phyloP scores from a whole-genome alignment of 1,284 basidiomycete species.

The Phellopilus nigrolimitatus region DNA sequence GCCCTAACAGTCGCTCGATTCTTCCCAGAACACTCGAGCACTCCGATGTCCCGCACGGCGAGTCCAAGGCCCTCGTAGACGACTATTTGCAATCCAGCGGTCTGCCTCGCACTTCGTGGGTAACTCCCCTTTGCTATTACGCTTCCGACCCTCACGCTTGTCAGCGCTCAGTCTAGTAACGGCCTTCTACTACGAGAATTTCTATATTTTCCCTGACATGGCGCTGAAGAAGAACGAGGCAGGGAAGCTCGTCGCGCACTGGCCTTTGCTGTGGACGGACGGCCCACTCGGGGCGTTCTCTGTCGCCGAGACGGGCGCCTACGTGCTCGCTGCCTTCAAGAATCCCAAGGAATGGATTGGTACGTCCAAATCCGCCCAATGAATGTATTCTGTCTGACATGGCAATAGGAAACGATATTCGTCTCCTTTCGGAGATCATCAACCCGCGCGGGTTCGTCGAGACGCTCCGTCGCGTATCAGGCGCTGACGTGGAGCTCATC shows the following conservation, averaged over 20 bases:
- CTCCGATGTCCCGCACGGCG: constrained; percentile 23
- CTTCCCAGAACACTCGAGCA: constrained; percentile 22
- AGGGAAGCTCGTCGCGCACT: constrained; percentile 21
- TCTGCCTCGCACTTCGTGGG: constrained; percentile 21
- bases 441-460: constrained; percentile 25
- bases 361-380: no score
- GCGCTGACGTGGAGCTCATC: constrained; percentile 25
- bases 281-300: constrained; percentile 24
- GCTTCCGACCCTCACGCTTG: no score
- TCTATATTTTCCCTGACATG: constrained; percentile 1
- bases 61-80: constrained; percentile 27
- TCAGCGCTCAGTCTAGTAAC: no score
- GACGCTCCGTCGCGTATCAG: constrained; percentile 21
- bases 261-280: constrained; percentile 26
- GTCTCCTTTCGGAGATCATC: constrained; percentile 22
- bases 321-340: constrained; percentile 27
- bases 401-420: no score
- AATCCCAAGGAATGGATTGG: no score
- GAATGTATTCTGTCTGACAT: no score
- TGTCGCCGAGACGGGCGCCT: constrained; percentile 28
- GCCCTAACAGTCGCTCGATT: no score
- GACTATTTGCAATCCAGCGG: constrained; percentile 23
- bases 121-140: neutral
- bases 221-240: constrained; percentile 14
- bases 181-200: neutral